Base-by-base conservation (phyloP, 495 filamentous ascomycete genomes). In the Penicillium dipodomyicola region DNA sequence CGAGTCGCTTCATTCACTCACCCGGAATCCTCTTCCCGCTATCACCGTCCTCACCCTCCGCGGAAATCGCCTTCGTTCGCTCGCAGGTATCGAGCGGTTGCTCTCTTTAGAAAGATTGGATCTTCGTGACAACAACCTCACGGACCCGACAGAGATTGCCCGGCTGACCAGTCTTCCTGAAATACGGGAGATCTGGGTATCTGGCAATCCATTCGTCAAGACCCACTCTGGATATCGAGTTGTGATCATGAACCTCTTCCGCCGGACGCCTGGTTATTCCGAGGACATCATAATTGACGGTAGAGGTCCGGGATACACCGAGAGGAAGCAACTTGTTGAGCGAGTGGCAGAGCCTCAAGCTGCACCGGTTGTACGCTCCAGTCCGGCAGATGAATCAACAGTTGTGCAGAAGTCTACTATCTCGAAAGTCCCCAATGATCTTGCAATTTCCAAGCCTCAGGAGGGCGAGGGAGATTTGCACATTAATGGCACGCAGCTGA, bases 221-320 rank as follows among this genome's bases (percentile, higher is more conserved):
- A 93, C 91, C 11, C 92, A 96, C 64, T 81, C 86, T 50, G 84
- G 83, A 58, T 95, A 96, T 67, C 84, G 94, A 29, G 78, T 95
- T 58, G 87, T 84, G 23, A 96, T 98, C 61, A 96, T 98, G 82
- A 97, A 97, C 65, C 81, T 96, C 1, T 98, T 98, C 78, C 88
- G 94, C 56, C 84, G 82, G n/a, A 91, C 91, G 0, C 91, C 94
- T 3, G 94, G 94, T 10, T 94, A 92, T 64, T 82, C 85, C 0
- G 89, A 96, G 61, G 95, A 98, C 69, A 87, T 97, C 57, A 81
- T 89, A 40, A 91, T 98, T 62, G 95, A 98, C 67, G 82, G 84
- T 1, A 85, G 84, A 23, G 86, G 87, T 4, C 94, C 94, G 4
- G 85, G 81, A 19, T 91, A 89, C 63, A 84, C 83, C 15, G 94